Conservation (phyloP, 2,329 filamentous ascomycete genomes). For the Cercospora zeae-maydis region DNA sequence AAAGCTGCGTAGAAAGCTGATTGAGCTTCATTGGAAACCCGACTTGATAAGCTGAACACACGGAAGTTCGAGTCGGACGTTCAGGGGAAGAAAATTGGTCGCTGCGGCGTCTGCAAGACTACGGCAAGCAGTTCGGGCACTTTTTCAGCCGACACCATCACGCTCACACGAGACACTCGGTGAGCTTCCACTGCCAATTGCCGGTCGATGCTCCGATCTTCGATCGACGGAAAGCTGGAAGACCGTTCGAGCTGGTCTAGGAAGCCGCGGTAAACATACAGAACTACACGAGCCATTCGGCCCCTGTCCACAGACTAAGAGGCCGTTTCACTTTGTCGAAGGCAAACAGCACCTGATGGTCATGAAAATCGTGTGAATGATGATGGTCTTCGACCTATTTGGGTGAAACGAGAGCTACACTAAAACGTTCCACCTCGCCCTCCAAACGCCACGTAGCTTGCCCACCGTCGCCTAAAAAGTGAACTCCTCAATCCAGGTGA, state of each 20-base stretch:
- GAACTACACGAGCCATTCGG: neutral
- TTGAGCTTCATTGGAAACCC: neutral
- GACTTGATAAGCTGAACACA: neutral
- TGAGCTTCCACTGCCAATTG: neutral
- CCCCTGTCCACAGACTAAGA: neutral
- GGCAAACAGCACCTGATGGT: too few species aligned
- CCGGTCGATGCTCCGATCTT: neutral
- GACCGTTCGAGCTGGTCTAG: neutral
- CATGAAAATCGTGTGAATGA: neutral
- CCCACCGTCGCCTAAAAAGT: neutral
- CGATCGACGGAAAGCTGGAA: neutral
- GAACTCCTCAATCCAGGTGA: slow-evolving; percentile 7
- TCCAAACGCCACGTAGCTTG: neutral
- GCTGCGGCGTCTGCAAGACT: neutral
- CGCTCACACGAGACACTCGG: neutral
- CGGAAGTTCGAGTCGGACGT: neutral
- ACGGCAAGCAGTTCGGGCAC: neutral
- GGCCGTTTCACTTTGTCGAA: neutral
- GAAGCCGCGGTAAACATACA: neutral
- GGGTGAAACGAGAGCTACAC: too few species aligned
- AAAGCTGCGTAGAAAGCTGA: neutral
- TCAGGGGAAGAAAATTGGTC: neutral
- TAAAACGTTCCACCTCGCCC: too few species aligned
- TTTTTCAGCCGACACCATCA: neutral
- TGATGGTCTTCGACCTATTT: too few species aligned